A percentile compares a stretch with the other conserved stretches of the same genome.
phyloP scores from a whole-genome alignment of 1,284 basidiomycete species.

The Sanghuangporus baumii region DNA sequence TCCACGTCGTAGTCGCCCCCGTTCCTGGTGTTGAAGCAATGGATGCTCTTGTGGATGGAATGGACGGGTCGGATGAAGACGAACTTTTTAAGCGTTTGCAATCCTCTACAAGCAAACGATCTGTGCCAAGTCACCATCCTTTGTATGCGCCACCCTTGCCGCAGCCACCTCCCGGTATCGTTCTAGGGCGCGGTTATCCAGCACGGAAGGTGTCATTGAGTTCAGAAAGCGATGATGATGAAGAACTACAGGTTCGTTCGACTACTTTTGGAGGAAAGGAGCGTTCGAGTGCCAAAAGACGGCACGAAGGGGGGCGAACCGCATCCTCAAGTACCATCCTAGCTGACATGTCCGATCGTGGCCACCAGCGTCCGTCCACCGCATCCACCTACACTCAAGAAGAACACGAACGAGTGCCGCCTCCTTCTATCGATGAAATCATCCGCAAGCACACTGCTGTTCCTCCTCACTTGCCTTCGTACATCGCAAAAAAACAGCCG shows the following conservation, averaged over 20 bases:
- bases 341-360: slow-evolving; percentile 5
- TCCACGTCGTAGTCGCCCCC: slow-evolving; percentile 68
- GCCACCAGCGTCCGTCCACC: background rate
- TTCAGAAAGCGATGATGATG: slow-evolving; percentile 8
- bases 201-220: slow-evolving; percentile 2
- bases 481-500: slow-evolving; percentile 36
- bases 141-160: slow-evolving; percentile 76
- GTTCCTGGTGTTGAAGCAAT: slow-evolving; percentile 73
- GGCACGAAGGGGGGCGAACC: slow-evolving; percentile 5
- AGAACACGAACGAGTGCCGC: background rate
- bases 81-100: slow-evolving; percentile 38
- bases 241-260: background rate
- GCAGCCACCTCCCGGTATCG: slow-evolving; percentile 72
- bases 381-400: background rate
- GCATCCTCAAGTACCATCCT: slow-evolving; percentile 9
- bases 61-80: slow-evolving; percentile 57
- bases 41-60: slow-evolving; percentile 80
- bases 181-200: slow-evolving; percentile 47
- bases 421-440: slow-evolving; percentile 19
- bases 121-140: slow-evolving; percentile 48
- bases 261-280: background rate
- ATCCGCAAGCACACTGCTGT: slow-evolving; percentile 15
- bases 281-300: slow-evolving; percentile 1
- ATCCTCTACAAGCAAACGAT: slow-evolving; percentile 32
- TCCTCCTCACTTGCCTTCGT: background rate